phyloP scores from a whole-genome alignment of 1,284 basidiomycete genomes.

The Exobasidium rhododendri region DNA sequence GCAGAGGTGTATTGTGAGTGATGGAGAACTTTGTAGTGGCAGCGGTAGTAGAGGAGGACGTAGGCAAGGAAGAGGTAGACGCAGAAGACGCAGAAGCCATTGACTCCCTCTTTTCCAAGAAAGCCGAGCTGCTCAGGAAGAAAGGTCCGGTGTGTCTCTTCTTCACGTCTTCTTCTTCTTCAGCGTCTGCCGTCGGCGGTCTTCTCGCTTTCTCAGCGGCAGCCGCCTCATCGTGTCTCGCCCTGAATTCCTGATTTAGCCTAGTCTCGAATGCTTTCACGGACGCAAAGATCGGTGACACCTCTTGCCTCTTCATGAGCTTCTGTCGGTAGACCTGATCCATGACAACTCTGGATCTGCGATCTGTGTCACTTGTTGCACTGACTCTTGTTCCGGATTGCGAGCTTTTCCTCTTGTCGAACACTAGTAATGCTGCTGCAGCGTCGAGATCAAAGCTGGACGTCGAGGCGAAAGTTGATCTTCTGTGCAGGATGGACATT shows the following conservation, averaged over 20 bases:
- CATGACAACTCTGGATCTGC: background rate
- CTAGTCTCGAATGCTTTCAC: background rate
- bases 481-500: background rate
- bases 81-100: background rate
- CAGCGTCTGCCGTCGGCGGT: background rate
- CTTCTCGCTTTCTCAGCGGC: background rate
- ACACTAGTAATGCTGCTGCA: background rate
- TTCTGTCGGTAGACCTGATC: background rate
- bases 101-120: background rate
- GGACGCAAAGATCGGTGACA: background rate
- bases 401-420: background rate
- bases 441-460: background rate
- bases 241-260: background rate
- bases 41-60: too few species aligned
- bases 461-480: background rate
- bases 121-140: background rate
- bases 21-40: conserved; percentile 10
- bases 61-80: background rate
- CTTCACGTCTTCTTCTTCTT: background rate
- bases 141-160: background rate
- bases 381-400: too few species aligned
- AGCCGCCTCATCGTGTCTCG: too few species aligned
- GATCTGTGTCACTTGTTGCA: too few species aligned
- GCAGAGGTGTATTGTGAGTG: conserved; percentile 28
- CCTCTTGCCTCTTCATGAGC: background rate